Conservation (phyloP, 2,329 filamentous ascomycete genomes). For the Dactylellina drechsleri region DNA sequence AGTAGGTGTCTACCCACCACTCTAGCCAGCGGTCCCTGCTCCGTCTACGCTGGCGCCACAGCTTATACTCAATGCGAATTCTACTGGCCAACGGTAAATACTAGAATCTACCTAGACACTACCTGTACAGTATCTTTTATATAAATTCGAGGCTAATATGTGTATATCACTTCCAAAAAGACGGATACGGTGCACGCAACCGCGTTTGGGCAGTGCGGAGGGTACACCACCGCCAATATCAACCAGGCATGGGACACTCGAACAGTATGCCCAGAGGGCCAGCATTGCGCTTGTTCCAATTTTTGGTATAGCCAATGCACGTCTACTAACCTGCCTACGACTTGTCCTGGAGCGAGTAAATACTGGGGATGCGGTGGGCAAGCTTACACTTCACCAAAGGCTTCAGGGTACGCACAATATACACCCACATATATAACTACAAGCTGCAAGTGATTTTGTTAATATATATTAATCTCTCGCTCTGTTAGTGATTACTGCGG, state of each 20-base stretch:
- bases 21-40: conserved; percentile 4
- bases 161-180: background rate
- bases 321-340: background rate
- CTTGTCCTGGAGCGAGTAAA: conserved; percentile 12
- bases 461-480: background rate
- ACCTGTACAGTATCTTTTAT: background rate
- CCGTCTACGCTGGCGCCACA: conserved; percentile 12
- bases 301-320: conserved; percentile 24
- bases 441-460: background rate
- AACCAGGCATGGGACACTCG: conserved; percentile 26
- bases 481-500: conserved; percentile 13
- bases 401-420: conserved; percentile 12
- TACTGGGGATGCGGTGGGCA: conserved; percentile 25
- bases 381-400: conserved; percentile 10
- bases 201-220: conserved; percentile 18
- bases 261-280: conserved; percentile 11
- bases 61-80: conserved; percentile 19
- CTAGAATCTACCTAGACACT: background rate
- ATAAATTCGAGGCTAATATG: background rate
- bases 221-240: conserved; percentile 14
- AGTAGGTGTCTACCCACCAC: conserved; percentile 16
- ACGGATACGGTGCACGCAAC: conserved; percentile 15
- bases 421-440: background rate
- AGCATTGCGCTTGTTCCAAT: conserved; percentile 17
- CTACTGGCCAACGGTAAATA: conserved; percentile 27